phyloP scores from a whole-genome alignment of 495 filamentous ascomycete species.

The Xylaria castorea region DNA sequence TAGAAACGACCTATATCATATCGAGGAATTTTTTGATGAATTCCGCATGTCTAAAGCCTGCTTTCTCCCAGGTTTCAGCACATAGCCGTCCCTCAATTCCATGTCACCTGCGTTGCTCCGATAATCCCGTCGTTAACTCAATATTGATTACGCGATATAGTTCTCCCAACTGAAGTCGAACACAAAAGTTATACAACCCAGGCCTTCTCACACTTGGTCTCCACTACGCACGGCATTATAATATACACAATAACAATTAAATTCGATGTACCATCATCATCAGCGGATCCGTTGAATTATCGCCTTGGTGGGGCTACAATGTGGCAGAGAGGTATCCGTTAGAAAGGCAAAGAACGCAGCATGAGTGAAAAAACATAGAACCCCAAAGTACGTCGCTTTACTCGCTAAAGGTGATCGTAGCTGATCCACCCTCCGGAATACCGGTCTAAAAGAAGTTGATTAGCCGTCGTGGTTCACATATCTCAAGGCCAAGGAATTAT shows the following conservation, averaged over 20 bases:
- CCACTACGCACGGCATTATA: conserved; percentile 33
- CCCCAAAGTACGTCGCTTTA: conserved; percentile 28
- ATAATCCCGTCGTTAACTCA: background rate
- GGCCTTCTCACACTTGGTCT: background rate
- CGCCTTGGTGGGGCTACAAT: conserved; percentile 34
- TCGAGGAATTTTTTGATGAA: background rate
- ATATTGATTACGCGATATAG: background rate
- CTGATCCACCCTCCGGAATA: conserved; percentile 45
- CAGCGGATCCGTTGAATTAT: conserved; percentile 29
- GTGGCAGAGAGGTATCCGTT: conserved; percentile 42
- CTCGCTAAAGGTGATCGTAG: conserved; percentile 46
- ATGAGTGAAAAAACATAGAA: conserved; percentile 32
- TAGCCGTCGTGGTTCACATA: conserved; percentile 30
- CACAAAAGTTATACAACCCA: conserved; percentile 16
- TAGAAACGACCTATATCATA: background rate
- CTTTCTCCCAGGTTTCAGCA: background rate
- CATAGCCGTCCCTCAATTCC: background rate
- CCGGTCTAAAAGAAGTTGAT: conserved; percentile 40
- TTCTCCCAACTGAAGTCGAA: background rate
- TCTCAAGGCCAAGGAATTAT: background rate
- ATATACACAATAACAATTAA: conserved; percentile 47
- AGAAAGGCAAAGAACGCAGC: conserved; percentile 40
- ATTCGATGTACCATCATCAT: conserved; percentile 35
- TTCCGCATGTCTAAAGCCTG: background rate
- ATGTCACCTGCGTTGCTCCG: background rate